A percentile compares a stretch with the other conserved stretches of the same genome.
Conservation (phyloP, 768 basidiomycete species). For the Sarcodon aspratus region DNA sequence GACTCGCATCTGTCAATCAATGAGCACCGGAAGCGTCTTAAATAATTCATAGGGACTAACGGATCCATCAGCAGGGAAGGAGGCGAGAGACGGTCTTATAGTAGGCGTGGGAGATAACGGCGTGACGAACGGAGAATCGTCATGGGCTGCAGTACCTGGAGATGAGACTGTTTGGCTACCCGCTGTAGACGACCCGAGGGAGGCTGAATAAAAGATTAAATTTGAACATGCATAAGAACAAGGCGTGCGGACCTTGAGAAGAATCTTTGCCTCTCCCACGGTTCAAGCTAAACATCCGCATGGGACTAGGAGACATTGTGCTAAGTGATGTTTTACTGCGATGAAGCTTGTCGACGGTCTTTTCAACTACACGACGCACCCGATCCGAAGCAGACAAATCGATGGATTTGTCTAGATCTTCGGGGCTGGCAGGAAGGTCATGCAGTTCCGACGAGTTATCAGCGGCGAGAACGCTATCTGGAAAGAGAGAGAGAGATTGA, state of each 20-base stretch:
- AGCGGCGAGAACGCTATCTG: neutral
- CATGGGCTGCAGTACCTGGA: slow-evolving; percentile 15
- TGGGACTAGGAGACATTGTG: slow-evolving; percentile 10
- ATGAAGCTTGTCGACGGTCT: slow-evolving; percentile 56
- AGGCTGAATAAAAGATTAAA: neutral
- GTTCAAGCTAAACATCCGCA: slow-evolving; percentile 41
- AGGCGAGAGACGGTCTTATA: slow-evolving; percentile 31
- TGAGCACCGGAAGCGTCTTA: neutral
- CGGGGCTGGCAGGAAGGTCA: slow-evolving; percentile 19
- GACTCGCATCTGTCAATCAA: slow-evolving; percentile 56
- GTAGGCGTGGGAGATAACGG: slow-evolving; percentile 56
- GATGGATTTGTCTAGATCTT: slow-evolving; percentile 14
- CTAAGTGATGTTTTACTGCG: slow-evolving; percentile 26
- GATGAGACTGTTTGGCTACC: neutral
- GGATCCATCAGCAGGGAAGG: slow-evolving; percentile 61
- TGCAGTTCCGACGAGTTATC: neutral
- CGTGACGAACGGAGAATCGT: slow-evolving; percentile 60
- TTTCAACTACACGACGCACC: slow-evolving; percentile 23
- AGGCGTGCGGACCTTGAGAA: slow-evolving; percentile 1
- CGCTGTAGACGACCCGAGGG: slow-evolving; percentile 2
- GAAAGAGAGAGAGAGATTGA: too few species aligned
- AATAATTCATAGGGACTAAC: slow-evolving; percentile 28
- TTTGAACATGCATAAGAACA: slow-evolving; percentile 15
- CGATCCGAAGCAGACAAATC: slow-evolving; percentile 6
- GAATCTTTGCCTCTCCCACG: slow-evolving; percentile 37